Percentiles rank a stretch among this genome's conserved stretches.
These are phyloP conservation scores for Boletus smithii DNA, from an alignment of 1,284 basidiomycete genomes.

Conservation along the genomic window DNA sequence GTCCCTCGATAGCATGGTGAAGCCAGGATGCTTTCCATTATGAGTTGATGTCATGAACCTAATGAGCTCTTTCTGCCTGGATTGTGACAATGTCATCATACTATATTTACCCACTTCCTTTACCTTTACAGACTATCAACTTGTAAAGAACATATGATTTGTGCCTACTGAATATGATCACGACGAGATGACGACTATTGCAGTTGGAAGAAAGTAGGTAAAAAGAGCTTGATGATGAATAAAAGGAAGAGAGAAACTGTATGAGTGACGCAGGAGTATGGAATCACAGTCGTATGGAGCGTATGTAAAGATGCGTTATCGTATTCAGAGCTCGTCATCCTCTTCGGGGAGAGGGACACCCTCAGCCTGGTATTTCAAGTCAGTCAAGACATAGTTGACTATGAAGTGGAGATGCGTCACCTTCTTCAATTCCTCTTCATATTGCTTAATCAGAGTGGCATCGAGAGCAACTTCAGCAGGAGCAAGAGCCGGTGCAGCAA, in stretches of 20 bases:
- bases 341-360: conserved; percentile 76
- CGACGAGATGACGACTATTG: conserved; percentile 27
- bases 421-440: conserved; percentile 75
- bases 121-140: conserved; percentile 3
- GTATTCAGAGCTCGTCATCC: conserved; percentile 66
- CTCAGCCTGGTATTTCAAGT: conserved; percentile 52
- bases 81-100: not conserved
- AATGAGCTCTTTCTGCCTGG: not conserved
- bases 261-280: conserved; percentile 22
- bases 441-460: conserved; percentile 75
- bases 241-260: conserved; percentile 13
- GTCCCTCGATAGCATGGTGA: not conserved
- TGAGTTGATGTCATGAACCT: not conserved
- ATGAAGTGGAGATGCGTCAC: conserved; percentile 38
- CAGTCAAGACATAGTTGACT: conserved; percentile 1
- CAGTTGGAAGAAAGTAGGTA: conserved; percentile 23
- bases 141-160: conserved; percentile 14
- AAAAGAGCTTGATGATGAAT: conserved; percentile 19
- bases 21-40: not conserved
- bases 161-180: conserved; percentile 26
- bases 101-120: conserved; percentile 8
- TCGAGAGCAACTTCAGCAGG: conserved; percentile 94
- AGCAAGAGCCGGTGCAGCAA: conserved; percentile 92
- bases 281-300: conserved; percentile 21
- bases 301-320: conserved; percentile 16